Evolutionary conservation across 2,329 filamentous ascomycete genomes (phyloP).

Genomic region (Thermothelomyces thermophilus): DNA sequence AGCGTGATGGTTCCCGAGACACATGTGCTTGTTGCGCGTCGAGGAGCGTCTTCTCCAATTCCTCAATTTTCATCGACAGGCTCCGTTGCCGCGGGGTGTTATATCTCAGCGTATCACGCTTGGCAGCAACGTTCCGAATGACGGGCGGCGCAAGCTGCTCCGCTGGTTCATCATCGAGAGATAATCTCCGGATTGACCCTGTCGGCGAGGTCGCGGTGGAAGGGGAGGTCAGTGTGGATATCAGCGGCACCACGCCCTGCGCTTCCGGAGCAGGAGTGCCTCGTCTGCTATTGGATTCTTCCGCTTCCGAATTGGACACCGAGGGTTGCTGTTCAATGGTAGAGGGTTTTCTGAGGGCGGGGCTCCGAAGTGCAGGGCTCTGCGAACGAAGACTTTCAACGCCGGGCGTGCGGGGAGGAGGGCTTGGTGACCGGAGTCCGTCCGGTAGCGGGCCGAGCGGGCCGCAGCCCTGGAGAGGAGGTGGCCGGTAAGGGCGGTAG

Average conservation of each 20-base stretch:
- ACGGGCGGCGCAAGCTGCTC: constrained; percentile 33
- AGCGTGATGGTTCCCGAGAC: not conserved
- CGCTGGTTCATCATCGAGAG: constrained; percentile 33
- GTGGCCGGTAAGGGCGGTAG: constrained; percentile 8
- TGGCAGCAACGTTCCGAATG: constrained; percentile 43
- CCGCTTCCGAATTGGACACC: constrained; percentile 4
- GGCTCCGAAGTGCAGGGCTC: constrained; percentile 11
- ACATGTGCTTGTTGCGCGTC: constrained; percentile 24
- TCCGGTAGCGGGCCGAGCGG: constrained; percentile 19
- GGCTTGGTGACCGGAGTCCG: constrained; percentile 9
- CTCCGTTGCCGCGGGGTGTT: constrained; percentile 41
- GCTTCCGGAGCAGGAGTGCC: constrained; percentile 9
- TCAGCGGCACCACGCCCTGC: constrained; percentile 31
- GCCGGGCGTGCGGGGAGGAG: not conserved
- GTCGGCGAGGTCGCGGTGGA: constrained; percentile 32
- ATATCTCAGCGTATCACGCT: constrained; percentile 45
- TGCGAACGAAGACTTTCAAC: constrained; percentile 6
- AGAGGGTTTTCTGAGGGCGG: not conserved
- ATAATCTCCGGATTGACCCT: constrained; percentile 31
- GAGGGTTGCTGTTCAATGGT: constrained; percentile 1
- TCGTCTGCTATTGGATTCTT: not conserved
- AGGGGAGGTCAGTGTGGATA: constrained; percentile 27
- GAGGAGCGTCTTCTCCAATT: constrained; percentile 31
- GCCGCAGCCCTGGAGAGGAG: constrained; percentile 18
- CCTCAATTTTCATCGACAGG: constrained; percentile 43